These are phyloP conservation scores for Hymenoscyphus scutula DNA, from an alignment of 2,329 filamentous ascomycete genomes.

Conservation along the genomic window DNA sequence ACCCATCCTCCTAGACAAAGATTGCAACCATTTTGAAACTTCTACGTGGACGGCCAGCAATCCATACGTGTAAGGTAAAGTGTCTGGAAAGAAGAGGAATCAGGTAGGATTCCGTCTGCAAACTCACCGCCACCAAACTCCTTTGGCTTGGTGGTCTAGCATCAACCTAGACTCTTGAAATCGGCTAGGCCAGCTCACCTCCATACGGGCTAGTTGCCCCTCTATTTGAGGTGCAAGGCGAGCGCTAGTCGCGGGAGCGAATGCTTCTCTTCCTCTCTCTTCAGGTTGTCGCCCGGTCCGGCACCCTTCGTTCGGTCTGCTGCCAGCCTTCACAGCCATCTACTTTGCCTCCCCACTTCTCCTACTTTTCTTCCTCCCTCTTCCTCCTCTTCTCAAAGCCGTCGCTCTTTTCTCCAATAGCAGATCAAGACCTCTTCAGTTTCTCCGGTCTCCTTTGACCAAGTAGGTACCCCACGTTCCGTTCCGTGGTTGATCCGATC, in stretches of 20 bases:
- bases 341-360: background rate
- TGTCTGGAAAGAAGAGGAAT: background rate
- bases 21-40: background rate
- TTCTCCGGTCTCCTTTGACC: background rate
- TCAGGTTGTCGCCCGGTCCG: background rate
- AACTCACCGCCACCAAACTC: background rate
- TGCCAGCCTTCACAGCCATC: background rate
- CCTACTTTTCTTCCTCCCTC: background rate
- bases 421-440: background rate
- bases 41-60: background rate
- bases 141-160: background rate
- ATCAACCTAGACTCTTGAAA: background rate
- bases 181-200: background rate
- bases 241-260: background rate
- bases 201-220: background rate
- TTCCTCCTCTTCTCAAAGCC: background rate
- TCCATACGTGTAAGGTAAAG: background rate
- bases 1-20: background rate
- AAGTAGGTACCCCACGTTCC: background rate
- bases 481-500: background rate
- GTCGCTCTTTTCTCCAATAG: slow-evolving; percentile 5
- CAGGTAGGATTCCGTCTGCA: background rate
- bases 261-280: background rate
- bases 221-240: background rate
- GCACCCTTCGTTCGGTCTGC: background rate